Percentiles rank a stretch among this genome's conserved stretches.
phyloP scores from a whole-genome alignment of 495 filamentous ascomycete genomes.

The Penicillium tannophilum region DNA sequence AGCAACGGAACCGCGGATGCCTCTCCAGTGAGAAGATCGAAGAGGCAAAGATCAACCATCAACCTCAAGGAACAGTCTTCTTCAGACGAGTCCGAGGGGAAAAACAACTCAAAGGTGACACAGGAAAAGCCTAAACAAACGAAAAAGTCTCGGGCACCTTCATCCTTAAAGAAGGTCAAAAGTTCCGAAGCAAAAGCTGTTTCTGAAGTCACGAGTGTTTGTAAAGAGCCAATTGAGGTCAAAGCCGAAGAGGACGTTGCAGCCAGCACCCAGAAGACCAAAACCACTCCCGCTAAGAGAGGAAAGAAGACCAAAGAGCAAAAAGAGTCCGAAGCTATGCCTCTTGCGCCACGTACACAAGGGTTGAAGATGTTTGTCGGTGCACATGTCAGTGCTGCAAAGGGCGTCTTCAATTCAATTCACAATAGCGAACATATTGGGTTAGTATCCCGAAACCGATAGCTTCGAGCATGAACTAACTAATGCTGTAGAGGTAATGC shows the following conservation, averaged over 20 bases:
- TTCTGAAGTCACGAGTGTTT: constrained; percentile 4
- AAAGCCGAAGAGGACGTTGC: constrained; percentile 4
- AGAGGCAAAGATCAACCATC: constrained; percentile 36
- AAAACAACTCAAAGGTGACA: constrained; percentile 13
- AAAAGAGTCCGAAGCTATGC: constrained; percentile 54
- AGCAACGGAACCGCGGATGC: constrained; percentile 32
- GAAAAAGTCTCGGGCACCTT: constrained; percentile 10
- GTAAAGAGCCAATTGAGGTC: constrained; percentile 1
- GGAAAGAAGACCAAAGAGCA: constrained; percentile 44
- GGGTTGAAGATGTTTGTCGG: constrained; percentile 83
- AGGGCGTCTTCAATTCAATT: constrained; percentile 91
- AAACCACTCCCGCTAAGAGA: constrained; percentile 16
- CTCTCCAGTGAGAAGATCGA: constrained; percentile 40
- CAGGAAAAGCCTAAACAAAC: constrained; percentile 1
- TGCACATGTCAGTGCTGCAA: constrained; percentile 87
- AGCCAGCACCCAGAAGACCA: constrained; percentile 20
- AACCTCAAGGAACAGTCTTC: constrained; percentile 23
- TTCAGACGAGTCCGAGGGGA: constrained; percentile 13
- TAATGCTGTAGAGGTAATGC: constrained; percentile 68
- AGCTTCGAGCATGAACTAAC: constrained; percentile 10
- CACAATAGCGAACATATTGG: constrained; percentile 77
- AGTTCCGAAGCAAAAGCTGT: constrained; percentile 9
- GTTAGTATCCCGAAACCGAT: constrained; percentile 28
- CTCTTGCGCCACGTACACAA: constrained; percentile 66
- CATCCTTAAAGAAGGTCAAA: constrained; percentile 20